These are phyloP conservation scores for Zymoseptoria ardabiliae DNA, from an alignment of 2,329 filamentous ascomycete genomes.

Conservation along the genomic window DNA sequence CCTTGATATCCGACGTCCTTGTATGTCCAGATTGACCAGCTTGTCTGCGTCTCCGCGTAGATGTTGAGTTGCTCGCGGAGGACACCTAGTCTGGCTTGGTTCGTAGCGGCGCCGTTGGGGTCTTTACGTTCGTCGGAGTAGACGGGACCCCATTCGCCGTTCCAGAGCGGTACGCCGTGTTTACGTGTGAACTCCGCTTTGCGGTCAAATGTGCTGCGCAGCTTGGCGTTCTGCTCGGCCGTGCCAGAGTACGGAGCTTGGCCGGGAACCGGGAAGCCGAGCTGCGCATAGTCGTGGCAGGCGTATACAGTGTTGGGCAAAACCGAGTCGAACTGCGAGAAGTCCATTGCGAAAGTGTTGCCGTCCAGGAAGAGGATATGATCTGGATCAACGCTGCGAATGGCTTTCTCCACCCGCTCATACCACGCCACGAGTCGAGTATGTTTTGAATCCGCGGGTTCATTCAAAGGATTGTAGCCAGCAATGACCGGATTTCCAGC, in stretches of 20 bases:
- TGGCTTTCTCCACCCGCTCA: slow-evolving; percentile 39
- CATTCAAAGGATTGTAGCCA: slow-evolving; percentile 48
- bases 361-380: slow-evolving; percentile 41
- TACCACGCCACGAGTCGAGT: slow-evolving; percentile 42
- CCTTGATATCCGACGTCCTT: slow-evolving; percentile 31
- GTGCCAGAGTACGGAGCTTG: slow-evolving; percentile 34
- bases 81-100: slow-evolving; percentile 37
- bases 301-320: slow-evolving; percentile 45
- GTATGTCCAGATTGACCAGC: slow-evolving; percentile 48
- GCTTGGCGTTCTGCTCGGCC: slow-evolving; percentile 36
- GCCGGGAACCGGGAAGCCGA: slow-evolving; percentile 43
- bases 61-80: slow-evolving; percentile 43
- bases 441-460: slow-evolving; percentile 44
- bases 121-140: slow-evolving; percentile 39
- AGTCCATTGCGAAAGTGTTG: slow-evolving; percentile 35
- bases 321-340: slow-evolving; percentile 35
- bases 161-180: slow-evolving; percentile 42
- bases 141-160: slow-evolving; percentile 44
- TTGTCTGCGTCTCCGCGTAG: slow-evolving; percentile 46
- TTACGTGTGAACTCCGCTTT: slow-evolving; percentile 43
- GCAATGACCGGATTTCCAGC: slow-evolving; percentile 41
- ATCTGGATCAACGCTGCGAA: slow-evolving; percentile 40
- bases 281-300: slow-evolving; percentile 48
- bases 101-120: slow-evolving; percentile 32
- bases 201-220: slow-evolving; percentile 40